Base-by-base conservation (phyloP, 768 basidiomycete genomes). In the Termitomyces sp. region DNA sequence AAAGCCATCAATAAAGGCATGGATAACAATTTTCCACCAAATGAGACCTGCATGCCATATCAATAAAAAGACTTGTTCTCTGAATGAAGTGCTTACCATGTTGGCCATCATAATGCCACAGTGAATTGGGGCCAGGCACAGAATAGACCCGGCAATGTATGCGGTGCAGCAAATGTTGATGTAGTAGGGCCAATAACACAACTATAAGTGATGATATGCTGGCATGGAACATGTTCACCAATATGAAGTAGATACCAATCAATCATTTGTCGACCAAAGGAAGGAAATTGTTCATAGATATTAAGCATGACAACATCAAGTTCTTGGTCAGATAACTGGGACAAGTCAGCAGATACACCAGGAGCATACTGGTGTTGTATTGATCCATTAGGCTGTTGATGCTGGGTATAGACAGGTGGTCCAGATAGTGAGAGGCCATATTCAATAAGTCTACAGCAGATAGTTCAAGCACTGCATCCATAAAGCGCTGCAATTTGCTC, bases 401-500 rank as follows among this genome's bases (percentile, higher is more conserved):
- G 9, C 9, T 43, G 9, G 10, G 20, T 43, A 20, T 43, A 43
- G 4, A 44, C 13, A 22, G 22, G 43, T 13, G 22, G 43, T 24
- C 43, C 22, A 24, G 43, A 12, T 2, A 2, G 12, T 6, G 43
- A 44, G 6, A 44, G 22, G 2, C 12, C 12, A 13, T 35, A 35
- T 35, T 35, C 12, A 13, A 35, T 5, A 13, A 13, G 12, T 35
- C 12, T 22, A 13, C 20, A 1, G 22, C 2, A 10, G 5, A 44
- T 44, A 1, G 13, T 44, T 6, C 20, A 2, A 4, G 42, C 42
- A 22, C 42, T 44, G 12, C 12, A 20, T 20, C n/a, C n/a, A 20
- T 58, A 60, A 12, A 59, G 22, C 6, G 28, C 32, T 10, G 53
- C 58, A 43, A 62, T 56, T 53, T 64, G 38, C 30, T 55, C 8